Percentiles rank a stretch among this genome's conserved stretches.
These are phyloP conservation scores for Plenodomus lindquistii DNA, from an alignment of 2,329 filamentous ascomycete species.

Conservation along the genomic window DNA sequence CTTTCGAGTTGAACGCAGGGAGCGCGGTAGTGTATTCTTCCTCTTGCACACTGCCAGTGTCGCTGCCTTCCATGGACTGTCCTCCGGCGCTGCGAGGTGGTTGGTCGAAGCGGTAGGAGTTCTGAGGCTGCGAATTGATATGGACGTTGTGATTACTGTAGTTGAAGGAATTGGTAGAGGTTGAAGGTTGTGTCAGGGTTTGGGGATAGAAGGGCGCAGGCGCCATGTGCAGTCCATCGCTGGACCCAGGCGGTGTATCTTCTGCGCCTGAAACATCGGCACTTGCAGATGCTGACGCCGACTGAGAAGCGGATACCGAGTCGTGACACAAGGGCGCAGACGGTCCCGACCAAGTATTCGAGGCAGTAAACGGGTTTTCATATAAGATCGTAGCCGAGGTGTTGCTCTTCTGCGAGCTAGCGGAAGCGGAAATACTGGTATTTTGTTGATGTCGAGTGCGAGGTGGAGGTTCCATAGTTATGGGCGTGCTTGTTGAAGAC, in stretches of 20 bases:
- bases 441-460: conserved; percentile 37
- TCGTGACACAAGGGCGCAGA: conserved; percentile 32
- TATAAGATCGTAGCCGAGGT: conserved; percentile 27
- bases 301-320: conserved; percentile 29
- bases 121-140: conserved; percentile 29
- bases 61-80: conserved; percentile 38
- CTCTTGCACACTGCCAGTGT: conserved; percentile 40
- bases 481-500: conserved; percentile 38
- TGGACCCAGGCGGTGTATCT: conserved; percentile 42
- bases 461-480: conserved; percentile 38
- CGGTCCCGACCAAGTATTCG: conserved; percentile 20
- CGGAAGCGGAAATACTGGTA: conserved; percentile 38
- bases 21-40: conserved; percentile 46
- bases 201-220: conserved; percentile 35
- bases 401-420: conserved; percentile 37
- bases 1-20: conserved; percentile 39
- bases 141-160: conserved; percentile 31
- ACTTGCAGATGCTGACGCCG: conserved; percentile 35
- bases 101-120: conserved; percentile 16
- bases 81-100: conserved; percentile 33
- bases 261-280: conserved; percentile 39
- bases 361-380: conserved; percentile 28
- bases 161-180: conserved; percentile 21
- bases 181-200: conserved; percentile 29
- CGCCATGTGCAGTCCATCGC: conserved; percentile 42